Evolutionary conservation across 768 basidiomycete genomes (phyloP).

Genomic region (Kwoniella europaea): DNA sequence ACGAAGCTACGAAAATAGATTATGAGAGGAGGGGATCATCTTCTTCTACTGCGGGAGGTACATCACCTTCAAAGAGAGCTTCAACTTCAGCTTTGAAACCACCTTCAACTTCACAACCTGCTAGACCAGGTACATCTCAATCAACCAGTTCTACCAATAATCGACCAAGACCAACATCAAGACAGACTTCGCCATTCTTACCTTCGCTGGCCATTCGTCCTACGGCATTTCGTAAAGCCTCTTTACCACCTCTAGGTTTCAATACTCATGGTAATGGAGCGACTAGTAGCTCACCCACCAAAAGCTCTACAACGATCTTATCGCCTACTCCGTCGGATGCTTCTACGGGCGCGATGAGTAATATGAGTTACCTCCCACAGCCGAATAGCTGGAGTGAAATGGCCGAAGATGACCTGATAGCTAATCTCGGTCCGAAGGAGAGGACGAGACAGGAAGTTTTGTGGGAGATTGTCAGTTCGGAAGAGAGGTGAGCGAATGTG

Average conservation of each 20-base stretch:
- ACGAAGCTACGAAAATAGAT: constrained; percentile 15
- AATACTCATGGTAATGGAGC: not conserved
- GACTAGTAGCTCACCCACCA: constrained; percentile 22
- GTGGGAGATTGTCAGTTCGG: constrained; percentile 94
- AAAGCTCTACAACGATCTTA: constrained; percentile 20
- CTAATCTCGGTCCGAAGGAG: constrained; percentile 89
- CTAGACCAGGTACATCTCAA: constrained; percentile 19
- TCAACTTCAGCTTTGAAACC: constrained; percentile 17
- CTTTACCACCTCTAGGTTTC: constrained; percentile 20
- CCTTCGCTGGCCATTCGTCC: constrained; percentile 23
- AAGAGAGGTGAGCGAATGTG: constrained; percentile 71
- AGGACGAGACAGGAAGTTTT: constrained; percentile 94
- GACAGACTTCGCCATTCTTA: constrained; percentile 24
- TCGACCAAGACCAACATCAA: constrained; percentile 23
- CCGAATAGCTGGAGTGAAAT: constrained; percentile 79
- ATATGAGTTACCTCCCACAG: constrained; percentile 39
- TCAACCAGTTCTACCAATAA: constrained; percentile 2
- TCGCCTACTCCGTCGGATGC: constrained; percentile 39
- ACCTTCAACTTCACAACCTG: not conserved
- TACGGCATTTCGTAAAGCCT: constrained; percentile 32
- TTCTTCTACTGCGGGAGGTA: not conserved
- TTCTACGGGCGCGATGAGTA: constrained; percentile 22
- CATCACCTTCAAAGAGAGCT: constrained; percentile 23
- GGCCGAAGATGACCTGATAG: constrained; percentile 90
- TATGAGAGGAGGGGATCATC: constrained; percentile 7